These are phyloP conservation scores for Helminthosporium solani DNA, from an alignment of 2,329 filamentous ascomycete genomes.

Conservation along the genomic window DNA sequence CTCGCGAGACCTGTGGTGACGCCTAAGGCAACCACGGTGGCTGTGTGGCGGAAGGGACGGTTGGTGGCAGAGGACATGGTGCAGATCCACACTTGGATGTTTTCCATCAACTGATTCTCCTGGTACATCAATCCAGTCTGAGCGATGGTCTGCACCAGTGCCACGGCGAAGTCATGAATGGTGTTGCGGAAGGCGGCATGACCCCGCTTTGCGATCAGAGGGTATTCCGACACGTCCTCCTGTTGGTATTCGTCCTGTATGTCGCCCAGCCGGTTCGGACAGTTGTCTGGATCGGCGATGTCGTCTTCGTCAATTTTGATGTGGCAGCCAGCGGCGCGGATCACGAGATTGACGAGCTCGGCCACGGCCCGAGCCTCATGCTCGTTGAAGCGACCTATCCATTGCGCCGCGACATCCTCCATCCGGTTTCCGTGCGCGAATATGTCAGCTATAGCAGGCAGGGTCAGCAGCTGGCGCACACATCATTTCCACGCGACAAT, in stretches of 20 bases:
- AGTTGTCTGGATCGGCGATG: conserved; percentile 86
- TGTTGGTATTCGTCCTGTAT: conserved; percentile 86
- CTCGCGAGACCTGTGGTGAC: conserved; percentile 77
- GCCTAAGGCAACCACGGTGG: conserved; percentile 78
- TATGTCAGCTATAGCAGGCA: conserved; percentile 52
- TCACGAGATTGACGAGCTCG: conserved; percentile 62
- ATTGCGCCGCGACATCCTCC: conserved; percentile 59
- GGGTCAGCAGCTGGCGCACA: conserved; percentile 21
- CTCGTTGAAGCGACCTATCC: conserved; percentile 58
- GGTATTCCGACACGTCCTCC: conserved; percentile 85
- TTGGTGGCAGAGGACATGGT: conserved; percentile 87
- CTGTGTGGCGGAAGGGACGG: conserved; percentile 90
- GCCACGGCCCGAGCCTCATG: conserved; percentile 57
- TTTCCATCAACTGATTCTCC: conserved; percentile 76
- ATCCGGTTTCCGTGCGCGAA: conserved; percentile 57
- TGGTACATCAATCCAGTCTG: conserved; percentile 80
- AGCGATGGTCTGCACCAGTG: conserved; percentile 75
- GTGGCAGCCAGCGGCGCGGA: conserved; percentile 75
- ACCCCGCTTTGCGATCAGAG: conserved; percentile 80
- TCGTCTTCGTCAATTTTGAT: conserved; percentile 77
- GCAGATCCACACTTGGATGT: conserved; percentile 84
- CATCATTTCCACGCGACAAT: conserved; percentile 1
- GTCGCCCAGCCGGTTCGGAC: conserved; percentile 73
- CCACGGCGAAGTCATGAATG: conserved; percentile 75
- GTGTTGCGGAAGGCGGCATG: conserved; percentile 75